These are phyloP conservation scores for Talaromyces sp. DNA, from an alignment of 2,329 filamentous ascomycete species.

Conservation along the genomic window DNA sequence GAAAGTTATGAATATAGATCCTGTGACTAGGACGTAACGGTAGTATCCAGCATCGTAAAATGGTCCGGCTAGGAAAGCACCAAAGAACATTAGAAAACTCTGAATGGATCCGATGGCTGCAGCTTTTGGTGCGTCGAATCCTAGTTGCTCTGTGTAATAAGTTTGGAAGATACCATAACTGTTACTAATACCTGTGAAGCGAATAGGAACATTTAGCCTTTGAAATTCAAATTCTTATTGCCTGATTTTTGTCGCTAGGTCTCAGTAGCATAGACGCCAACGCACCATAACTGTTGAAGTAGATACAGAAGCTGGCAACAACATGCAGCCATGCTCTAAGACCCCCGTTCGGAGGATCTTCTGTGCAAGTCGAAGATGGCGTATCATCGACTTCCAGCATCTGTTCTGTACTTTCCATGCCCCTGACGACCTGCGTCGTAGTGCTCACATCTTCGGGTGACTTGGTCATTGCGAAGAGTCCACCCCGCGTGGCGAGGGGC, in stretches of 20 bases:
- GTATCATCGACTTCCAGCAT: not conserved
- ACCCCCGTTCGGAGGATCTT: slow-evolving; percentile 20
- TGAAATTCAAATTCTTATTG: not conserved
- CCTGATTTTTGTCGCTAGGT: not conserved
- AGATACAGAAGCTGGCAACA: slow-evolving; percentile 22
- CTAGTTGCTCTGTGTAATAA: slow-evolving; percentile 23
- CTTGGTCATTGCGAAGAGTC: not conserved
- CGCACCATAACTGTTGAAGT: slow-evolving; percentile 21
- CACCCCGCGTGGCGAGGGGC: not conserved
- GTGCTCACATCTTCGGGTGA: not conserved
- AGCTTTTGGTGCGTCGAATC: slow-evolving; percentile 23
- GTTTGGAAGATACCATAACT: slow-evolving; percentile 26
- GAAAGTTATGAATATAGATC: slow-evolving; percentile 39
- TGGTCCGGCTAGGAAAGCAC: slow-evolving; percentile 42
- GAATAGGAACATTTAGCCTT: not conserved
- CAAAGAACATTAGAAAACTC: slow-evolving; percentile 43
- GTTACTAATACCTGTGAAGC: slow-evolving; percentile 20
- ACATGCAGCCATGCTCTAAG: slow-evolving; percentile 23
- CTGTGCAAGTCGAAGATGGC: not conserved
- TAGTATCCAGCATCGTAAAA: slow-evolving; percentile 46
- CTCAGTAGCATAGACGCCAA: not conserved
- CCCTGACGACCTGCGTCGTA: not conserved
- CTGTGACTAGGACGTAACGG: slow-evolving; percentile 36
- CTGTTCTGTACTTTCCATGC: not conserved
- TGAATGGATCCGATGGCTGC: slow-evolving; percentile 42